Evolutionary conservation across 1,284 basidiomycete species (phyloP).

Genomic region (Golubevia pallescens): DNA sequence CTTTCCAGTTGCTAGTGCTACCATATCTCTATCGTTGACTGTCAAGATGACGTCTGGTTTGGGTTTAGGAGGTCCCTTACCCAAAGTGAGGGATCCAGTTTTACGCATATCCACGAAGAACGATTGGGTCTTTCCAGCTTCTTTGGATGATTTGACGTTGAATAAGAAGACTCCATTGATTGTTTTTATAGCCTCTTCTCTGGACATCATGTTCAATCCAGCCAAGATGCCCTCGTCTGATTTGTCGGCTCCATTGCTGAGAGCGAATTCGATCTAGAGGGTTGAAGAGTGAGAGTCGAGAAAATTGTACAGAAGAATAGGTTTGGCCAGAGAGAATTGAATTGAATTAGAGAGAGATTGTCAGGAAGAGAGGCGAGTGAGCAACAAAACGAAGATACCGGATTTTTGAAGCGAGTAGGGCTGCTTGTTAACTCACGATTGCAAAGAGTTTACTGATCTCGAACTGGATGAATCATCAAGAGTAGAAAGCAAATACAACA

Average conservation of each 20-base stretch:
- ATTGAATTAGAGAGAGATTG: too few species aligned
- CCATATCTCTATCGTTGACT: conserved; percentile 46
- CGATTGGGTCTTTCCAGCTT: conserved; percentile 17
- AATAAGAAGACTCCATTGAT: conserved; percentile 46
- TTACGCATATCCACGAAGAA: conserved; percentile 47
- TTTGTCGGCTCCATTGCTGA: conserved; percentile 24
- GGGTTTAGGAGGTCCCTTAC: conserved; percentile 28
- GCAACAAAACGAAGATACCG: too few species aligned
- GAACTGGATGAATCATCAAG: background rate
- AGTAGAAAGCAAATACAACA: too few species aligned
- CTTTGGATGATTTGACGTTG: conserved; percentile 25
- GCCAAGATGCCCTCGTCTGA: conserved; percentile 25
- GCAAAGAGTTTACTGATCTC: conserved; percentile 23
- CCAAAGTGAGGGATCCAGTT: conserved; percentile 26
- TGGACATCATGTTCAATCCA: conserved; percentile 41
- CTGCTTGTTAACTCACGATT: conserved; percentile 12
- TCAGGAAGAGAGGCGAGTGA: background rate
- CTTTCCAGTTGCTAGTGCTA: conserved; percentile 36
- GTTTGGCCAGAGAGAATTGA: too few species aligned
- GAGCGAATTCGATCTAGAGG: conserved; percentile 27
- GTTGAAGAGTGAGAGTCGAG: background rate
- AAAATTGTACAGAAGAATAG: too few species aligned
- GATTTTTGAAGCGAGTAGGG: too few species aligned
- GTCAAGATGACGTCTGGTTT: conserved; percentile 41
- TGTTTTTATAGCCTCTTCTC: conserved; percentile 33